Evolutionary conservation across 176 grass and related monocot genomes (phyloP), one percentile per base, ranked within the genome.

Genomic region (Calamus simplicifolius): DNA sequence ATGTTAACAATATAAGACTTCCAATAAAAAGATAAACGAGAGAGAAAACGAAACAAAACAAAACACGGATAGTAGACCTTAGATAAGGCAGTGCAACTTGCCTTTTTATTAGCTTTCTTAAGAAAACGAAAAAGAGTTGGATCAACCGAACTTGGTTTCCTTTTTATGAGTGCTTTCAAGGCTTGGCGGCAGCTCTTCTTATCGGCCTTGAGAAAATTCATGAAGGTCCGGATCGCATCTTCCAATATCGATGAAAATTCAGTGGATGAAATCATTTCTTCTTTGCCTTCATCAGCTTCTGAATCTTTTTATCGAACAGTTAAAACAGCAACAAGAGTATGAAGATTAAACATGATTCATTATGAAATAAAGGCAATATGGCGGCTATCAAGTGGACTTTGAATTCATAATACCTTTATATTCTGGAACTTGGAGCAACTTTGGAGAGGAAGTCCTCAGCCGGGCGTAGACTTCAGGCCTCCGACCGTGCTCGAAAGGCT

Each of bases 401-500:
- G 35, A 43, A 43, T 3, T 2, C 3, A 12, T 43, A 2, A 0
- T 67, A 86, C 90, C 86, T 88, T 72, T 82, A 77, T 92, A 81
- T 83, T 98, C 87, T 0, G 93, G 93, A 12, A 98, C 93, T 21
- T 83, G 64, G 5, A 98, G 93, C 25, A 98, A 62, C 54, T 88
- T 98, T 3, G 87, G 93, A 2, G 87, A 85, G 1, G 70, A 69
- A 63, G 85, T 85, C 84, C 89, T 91, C 54, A 85, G 80, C 63
- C 79, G 29, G 17, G 84, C 87, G 66, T 88, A 98, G 1, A 98
- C 63, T 77, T 92, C 84, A 0, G 93, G 81, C 0, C 93, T 73
- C 2, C 79, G 66, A 0, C 87, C 93, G 29, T 17, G 48, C 72
- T 88, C 87, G 60, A 80, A 98, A 0, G 87, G 84, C 80, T 98